Conservation (phyloP, 768 basidiomycete genomes). For the Podaxis carcinomalis region DNA sequence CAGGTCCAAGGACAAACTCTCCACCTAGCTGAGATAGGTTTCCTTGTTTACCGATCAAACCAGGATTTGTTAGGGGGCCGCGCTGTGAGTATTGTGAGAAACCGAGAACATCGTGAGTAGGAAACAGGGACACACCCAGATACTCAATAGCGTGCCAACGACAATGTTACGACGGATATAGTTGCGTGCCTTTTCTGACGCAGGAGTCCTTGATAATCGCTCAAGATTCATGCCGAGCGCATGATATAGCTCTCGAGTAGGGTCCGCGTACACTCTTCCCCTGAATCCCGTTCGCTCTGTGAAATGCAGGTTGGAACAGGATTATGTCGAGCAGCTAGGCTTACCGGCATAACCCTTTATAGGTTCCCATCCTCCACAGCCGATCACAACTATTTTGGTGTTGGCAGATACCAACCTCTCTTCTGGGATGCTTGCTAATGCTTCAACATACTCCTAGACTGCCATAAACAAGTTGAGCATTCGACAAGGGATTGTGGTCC, state of each 20-base stretch:
- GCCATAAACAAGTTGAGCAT: not conserved
- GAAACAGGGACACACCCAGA: constrained; percentile 33
- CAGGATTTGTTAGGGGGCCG: constrained; percentile 38
- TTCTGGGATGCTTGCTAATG: constrained; percentile 37
- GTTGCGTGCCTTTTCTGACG: constrained; percentile 37
- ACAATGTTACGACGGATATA: constrained; percentile 33
- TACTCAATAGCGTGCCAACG: constrained; percentile 33
- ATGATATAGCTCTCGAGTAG: constrained; percentile 52
- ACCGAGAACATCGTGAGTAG: not conserved
- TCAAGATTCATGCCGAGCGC: constrained; percentile 59
- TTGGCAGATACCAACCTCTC: constrained; percentile 36
- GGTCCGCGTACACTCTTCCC: constrained; percentile 61
- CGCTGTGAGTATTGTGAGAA: constrained; percentile 16
- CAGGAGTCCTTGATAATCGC: constrained; percentile 38
- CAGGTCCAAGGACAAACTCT: constrained; percentile 59
- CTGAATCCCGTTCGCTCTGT: constrained; percentile 42
- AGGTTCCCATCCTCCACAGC: constrained; percentile 54
- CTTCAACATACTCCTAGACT: constrained; percentile 42
- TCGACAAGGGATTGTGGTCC: not conserved
- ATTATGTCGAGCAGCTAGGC: not conserved
- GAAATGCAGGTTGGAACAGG: not conserved
- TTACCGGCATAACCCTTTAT: constrained; percentile 48
- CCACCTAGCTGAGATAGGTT: constrained; percentile 60
- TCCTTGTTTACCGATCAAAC: constrained; percentile 55
- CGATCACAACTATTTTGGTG: constrained; percentile 45